Conservation (phyloP, 2,329 filamentous ascomycete species). For the Sclerotinia minor region DNA sequence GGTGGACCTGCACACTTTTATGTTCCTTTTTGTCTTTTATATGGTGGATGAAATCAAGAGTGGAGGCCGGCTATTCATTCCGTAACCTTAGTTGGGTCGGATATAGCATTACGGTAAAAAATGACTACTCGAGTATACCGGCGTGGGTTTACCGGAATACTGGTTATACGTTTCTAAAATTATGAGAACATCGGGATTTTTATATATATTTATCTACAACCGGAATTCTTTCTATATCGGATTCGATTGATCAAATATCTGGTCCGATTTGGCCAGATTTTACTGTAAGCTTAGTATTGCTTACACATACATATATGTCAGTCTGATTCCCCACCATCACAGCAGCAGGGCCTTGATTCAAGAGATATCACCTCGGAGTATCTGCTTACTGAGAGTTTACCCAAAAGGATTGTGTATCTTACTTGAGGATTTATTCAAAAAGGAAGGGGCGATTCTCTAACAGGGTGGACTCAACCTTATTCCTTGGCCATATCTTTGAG, state of each 20-base stretch:
- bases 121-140: too few relatives aligned
- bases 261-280: too few relatives aligned
- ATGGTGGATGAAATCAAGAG: conserved; percentile 12
- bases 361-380: background rate
- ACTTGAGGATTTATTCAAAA: background rate
- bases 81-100: background rate
- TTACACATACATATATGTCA: background rate
- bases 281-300: background rate
- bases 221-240: too few relatives aligned
- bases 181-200: too few relatives aligned
- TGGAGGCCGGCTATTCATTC: background rate
- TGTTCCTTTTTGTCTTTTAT: background rate
- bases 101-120: background rate
- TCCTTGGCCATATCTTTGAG: background rate
- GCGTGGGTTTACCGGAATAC: too few relatives aligned
- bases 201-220: too few relatives aligned
- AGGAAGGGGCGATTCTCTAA: background rate
- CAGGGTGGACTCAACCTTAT: background rate
- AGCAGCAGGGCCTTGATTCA: background rate
- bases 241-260: too few relatives aligned
- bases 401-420: too few relatives aligned
- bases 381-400: too few relatives aligned
- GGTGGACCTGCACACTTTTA: background rate
- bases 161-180: too few relatives aligned
- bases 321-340: background rate